Conservation (phyloP, 1,284 basidiomycete species). For the Neonothopanus nambi region DNA sequence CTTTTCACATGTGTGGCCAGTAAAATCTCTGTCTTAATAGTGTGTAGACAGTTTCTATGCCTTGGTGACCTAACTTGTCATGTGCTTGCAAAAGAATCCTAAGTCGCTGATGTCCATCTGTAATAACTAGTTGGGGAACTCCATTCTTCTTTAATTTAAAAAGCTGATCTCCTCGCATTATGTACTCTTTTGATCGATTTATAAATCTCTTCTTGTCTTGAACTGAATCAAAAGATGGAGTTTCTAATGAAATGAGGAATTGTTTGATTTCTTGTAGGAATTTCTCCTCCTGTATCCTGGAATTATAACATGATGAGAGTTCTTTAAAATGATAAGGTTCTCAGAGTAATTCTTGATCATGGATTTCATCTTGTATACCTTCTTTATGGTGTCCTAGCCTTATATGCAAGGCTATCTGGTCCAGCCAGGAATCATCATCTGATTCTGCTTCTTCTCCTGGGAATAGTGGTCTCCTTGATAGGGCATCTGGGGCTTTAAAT, state of each 20-base stretch:
- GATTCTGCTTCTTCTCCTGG: neutral
- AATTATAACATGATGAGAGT: neutral
- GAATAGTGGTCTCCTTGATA: constrained; percentile 3
- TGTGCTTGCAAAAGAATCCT: constrained; percentile 19
- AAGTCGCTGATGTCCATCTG: neutral
- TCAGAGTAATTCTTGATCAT: neutral
- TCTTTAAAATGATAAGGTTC: neutral
- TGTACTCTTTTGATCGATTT: neutral
- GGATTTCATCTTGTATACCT: neutral
- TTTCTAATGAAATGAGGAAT: neutral
- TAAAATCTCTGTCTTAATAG: constrained; percentile 1
- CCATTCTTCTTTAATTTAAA: neutral
- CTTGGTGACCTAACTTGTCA: constrained; percentile 15
- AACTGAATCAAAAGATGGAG: neutral
- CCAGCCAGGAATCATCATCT: constrained; percentile 8
- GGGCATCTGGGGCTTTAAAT: constrained; percentile 7
- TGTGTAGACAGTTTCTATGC: constrained; percentile 5
- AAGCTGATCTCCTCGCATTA: neutral
- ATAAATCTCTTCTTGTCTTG: constrained; percentile 15
- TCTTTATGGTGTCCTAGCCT: too few relatives aligned
- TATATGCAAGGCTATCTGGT: neutral
- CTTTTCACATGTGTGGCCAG: constrained; percentile 18
- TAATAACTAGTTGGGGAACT: neutral
- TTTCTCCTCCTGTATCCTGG: neutral
- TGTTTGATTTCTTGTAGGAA: neutral